Conservation (phyloP, 192 early-diverging fungal genomes). For the Entomortierella beljakovae region DNA sequence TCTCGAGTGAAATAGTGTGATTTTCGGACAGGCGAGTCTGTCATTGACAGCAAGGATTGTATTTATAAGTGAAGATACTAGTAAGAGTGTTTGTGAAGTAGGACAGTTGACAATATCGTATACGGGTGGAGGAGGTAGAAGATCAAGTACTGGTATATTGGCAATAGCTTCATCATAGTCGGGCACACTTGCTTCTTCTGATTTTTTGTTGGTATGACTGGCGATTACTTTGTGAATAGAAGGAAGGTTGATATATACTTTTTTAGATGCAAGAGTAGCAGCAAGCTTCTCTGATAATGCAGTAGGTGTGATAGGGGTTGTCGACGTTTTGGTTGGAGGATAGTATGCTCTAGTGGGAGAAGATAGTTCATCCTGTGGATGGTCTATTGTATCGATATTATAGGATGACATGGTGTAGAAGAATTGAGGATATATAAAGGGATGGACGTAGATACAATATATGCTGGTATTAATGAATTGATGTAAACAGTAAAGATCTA, state of each 20-base stretch:
- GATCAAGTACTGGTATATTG: slow-evolving; percentile 50
- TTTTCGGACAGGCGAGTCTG: slow-evolving; percentile 43
- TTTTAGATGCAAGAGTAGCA: slow-evolving; percentile 26
- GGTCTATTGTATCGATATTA: slow-evolving; percentile 12
- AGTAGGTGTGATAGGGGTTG: slow-evolving; percentile 4
- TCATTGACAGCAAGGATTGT: slow-evolving; percentile 65
- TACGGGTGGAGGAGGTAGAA: slow-evolving; percentile 43
- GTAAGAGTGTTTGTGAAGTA: slow-evolving; percentile 54
- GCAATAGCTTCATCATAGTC: slow-evolving; percentile 43
- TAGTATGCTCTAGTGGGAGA: slow-evolving; percentile 39
- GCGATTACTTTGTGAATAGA: slow-evolving; percentile 48
- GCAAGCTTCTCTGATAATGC: slow-evolving; percentile 27
- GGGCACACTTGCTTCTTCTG: slow-evolving; percentile 23
- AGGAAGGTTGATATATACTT: slow-evolving; percentile 40
- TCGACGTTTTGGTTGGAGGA: slow-evolving; percentile 22
- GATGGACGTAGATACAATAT: not conserved
- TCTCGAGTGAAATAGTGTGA: slow-evolving; percentile 79
- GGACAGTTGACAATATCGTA: slow-evolving; percentile 63
- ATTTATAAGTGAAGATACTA: slow-evolving; percentile 63
- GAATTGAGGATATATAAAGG: not conserved
- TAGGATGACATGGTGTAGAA: slow-evolving; percentile 19
- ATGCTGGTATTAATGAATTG: too few relatives aligned
- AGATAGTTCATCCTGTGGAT: slow-evolving; percentile 12
- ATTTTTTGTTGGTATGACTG: slow-evolving; percentile 18
- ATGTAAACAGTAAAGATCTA: not conserved